Percentiles rank a stretch among this genome's conserved stretches.
phyloP scores from a whole-genome alignment of 306 rosid genomes.

The Vigna mungo region DNA sequence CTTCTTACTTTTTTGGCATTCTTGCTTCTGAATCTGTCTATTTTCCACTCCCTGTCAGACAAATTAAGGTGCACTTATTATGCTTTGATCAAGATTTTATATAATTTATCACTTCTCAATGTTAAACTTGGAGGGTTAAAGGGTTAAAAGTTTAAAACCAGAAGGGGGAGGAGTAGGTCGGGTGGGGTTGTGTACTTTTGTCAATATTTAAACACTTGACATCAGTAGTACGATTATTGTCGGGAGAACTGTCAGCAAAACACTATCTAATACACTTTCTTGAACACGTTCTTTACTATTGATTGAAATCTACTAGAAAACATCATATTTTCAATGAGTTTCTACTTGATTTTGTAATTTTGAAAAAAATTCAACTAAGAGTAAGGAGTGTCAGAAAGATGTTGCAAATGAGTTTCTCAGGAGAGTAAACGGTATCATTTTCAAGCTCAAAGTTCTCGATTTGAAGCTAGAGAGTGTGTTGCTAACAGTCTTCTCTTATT shows the following conservation, averaged over 20 bases:
- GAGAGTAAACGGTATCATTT: not conserved
- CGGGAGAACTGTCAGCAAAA: not conserved
- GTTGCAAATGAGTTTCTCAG: not conserved
- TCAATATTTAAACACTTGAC: not conserved
- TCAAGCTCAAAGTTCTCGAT: not conserved
- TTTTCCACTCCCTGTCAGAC: conserved; percentile 10
- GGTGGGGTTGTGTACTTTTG: not conserved
- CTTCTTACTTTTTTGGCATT: not conserved
- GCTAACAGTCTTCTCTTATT: not conserved
- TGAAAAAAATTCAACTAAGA: not conserved
- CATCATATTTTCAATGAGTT: not conserved
- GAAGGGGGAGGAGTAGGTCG: not conserved
- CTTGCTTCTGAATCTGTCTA: not conserved
- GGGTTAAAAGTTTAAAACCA: not conserved
- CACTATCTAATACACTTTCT: not conserved
- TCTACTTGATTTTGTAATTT: not conserved
- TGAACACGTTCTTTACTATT: not conserved
- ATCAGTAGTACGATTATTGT: conserved; percentile 1
- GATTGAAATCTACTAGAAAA: not conserved
- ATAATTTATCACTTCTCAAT: conserved; percentile 18
- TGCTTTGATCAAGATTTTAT: conserved; percentile 4
- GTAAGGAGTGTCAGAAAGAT: not conserved
- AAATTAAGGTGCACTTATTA: conserved; percentile 21
- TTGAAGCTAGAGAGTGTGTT: not conserved
- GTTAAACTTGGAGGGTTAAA: conserved; percentile 3